Percentiles rank a stretch among this genome's conserved stretches.
Evolutionary conservation across 1,284 basidiomycete genomes (phyloP).

Genomic region (Cryptococcus sp.): DNA sequence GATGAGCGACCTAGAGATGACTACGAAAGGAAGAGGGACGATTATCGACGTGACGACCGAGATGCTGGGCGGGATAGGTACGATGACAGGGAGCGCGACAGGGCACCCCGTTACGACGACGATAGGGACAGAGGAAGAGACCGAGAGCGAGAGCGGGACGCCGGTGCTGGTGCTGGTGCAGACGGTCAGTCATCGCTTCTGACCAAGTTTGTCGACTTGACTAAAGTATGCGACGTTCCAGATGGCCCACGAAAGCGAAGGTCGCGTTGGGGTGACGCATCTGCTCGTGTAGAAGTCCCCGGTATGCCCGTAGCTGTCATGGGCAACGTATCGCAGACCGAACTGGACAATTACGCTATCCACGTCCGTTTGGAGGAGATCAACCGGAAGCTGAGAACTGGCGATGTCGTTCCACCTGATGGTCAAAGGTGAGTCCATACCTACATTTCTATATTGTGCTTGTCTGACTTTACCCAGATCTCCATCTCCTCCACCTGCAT

Average conservation of each 20-base stretch:
- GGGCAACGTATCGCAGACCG: conserved; percentile 85
- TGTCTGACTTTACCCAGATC: conserved; percentile 58
- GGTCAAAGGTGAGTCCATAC: conserved; percentile 61
- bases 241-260: conserved; percentile 76
- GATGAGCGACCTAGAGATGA: conserved; percentile 19
- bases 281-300: conserved; percentile 75
- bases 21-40: conserved; percentile 23
- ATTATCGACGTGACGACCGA: conserved; percentile 30
- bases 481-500: conserved; percentile 94
- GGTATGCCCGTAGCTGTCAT: conserved; percentile 90
- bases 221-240: conserved; percentile 1
- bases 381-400: conserved; percentile 86
- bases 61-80: conserved; percentile 22
- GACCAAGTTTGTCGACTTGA: neutral
- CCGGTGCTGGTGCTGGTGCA: conserved; percentile 14
- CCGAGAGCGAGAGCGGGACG: conserved; percentile 1
- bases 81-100: conserved; percentile 17
- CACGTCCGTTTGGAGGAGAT: conserved; percentile 96
- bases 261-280: conserved; percentile 90
- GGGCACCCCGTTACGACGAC: conserved; percentile 22
- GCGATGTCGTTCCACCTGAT: conserved; percentile 94
- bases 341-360: conserved; percentile 93
- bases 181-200: conserved; percentile 30
- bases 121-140: conserved; percentile 23
- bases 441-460: neutral